Conservation (phyloP, 2,329 filamentous ascomycete genomes). For the Paecilomyces fulvus region DNA sequence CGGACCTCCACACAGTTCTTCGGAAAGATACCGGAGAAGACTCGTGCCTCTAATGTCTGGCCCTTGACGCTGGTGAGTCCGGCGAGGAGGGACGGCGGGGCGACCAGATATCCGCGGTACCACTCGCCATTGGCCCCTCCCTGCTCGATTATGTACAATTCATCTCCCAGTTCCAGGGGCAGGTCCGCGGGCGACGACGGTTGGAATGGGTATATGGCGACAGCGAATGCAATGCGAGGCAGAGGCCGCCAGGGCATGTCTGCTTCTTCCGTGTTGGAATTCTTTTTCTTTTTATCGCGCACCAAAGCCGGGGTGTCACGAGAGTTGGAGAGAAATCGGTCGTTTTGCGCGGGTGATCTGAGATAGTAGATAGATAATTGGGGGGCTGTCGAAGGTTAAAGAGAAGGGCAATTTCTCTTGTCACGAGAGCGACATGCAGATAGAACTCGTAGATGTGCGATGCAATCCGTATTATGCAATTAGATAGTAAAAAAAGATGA, state of each 20-base stretch:
- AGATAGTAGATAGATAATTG: neutral
- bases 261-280: slow-evolving; percentile 9
- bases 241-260: slow-evolving; percentile 94
- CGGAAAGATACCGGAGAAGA: slow-evolving; percentile 98
- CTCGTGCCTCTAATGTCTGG: slow-evolving; percentile 86
- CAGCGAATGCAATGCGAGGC: slow-evolving; percentile 93
- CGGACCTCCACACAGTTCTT: slow-evolving; percentile 89
- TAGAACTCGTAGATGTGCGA: neutral
- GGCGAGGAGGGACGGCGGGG: slow-evolving; percentile 84
- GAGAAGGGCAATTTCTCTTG: neutral
- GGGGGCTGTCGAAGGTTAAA: neutral
- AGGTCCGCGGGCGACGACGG: slow-evolving; percentile 82
- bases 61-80: slow-evolving; percentile 85
- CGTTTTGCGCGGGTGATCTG: neutral
- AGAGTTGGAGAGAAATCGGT: neutral
- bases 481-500: neutral
- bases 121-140: slow-evolving; percentile 76
- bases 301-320: neutral
- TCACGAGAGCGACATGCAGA: neutral
- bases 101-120: slow-evolving; percentile 92
- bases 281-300: slow-evolving; percentile 3
- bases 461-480: neutral
- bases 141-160: slow-evolving; percentile 97
- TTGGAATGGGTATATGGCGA: slow-evolving; percentile 89
- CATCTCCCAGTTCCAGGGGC: slow-evolving; percentile 93